Evolutionary conservation across 768 basidiomycete species (phyloP).

Genomic region (Russula sp.): DNA sequence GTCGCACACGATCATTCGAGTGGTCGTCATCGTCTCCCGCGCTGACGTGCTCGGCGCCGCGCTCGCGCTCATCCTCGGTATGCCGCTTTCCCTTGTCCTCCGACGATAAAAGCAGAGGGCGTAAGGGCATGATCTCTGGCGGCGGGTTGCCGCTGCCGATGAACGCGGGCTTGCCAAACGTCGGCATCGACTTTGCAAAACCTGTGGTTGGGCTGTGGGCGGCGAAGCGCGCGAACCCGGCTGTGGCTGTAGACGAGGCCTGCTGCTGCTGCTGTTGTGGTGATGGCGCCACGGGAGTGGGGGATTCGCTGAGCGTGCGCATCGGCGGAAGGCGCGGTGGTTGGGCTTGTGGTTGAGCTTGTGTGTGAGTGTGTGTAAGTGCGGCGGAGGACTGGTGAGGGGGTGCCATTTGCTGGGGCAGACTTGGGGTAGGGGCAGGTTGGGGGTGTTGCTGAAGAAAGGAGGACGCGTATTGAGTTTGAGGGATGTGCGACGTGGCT

Average conservation of each 20-base stretch:
- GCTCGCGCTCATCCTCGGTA: background rate
- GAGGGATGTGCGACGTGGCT: background rate
- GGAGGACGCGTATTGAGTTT: background rate
- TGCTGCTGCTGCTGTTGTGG: background rate
- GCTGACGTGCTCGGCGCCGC: background rate
- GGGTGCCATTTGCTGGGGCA: background rate
- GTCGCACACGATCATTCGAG: background rate
- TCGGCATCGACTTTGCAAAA: background rate
- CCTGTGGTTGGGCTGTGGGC: background rate
- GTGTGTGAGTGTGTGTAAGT: background rate
- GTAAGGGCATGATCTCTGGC: background rate
- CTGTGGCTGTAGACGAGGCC: background rate
- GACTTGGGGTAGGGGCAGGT: background rate
- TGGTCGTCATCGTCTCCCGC: background rate
- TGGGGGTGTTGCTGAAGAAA: background rate
- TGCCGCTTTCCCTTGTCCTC: background rate
- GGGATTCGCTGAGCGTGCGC: conserved; percentile 12
- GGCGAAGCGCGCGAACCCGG: conserved; percentile 9
- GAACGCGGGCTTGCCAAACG: background rate
- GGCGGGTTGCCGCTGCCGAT: background rate
- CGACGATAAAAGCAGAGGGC: background rate
- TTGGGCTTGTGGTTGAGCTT: background rate
- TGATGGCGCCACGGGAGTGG: background rate
- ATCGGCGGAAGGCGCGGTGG: conserved; percentile 12
- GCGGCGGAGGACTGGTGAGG: background rate